Conservation (phyloP, 2,329 filamentous ascomycete species). For the Aspergillus tamarii region DNA sequence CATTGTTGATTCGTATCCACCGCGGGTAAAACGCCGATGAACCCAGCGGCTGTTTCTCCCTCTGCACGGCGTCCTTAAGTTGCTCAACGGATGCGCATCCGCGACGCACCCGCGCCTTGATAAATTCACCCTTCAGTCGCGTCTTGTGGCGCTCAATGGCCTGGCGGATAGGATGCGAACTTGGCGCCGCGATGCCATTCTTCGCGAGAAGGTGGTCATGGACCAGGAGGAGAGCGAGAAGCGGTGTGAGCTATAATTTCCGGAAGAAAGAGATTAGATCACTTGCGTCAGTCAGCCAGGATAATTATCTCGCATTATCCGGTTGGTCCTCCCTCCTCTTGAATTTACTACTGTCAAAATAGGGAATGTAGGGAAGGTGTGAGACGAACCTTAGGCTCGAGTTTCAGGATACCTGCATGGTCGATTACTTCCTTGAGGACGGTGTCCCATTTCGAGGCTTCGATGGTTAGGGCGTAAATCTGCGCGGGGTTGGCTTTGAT, state of each 20-base stretch:
- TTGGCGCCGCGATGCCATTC: conserved; percentile 77
- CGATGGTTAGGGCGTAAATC: conserved; percentile 82
- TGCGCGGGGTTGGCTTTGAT: conserved; percentile 79
- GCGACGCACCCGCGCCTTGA: conserved; percentile 72
- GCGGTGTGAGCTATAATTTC: conserved; percentile 69
- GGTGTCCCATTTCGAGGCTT: conserved; percentile 87
- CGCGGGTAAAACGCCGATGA: conserved; percentile 65
- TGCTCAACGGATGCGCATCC: conserved; percentile 70
- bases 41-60: conserved; percentile 49
- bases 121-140: conserved; percentile 79
- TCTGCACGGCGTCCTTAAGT: conserved; percentile 51
- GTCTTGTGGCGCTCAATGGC: conserved; percentile 80
- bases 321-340: not conserved
- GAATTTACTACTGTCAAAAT: no score
- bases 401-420: conserved; percentile 70
- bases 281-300: conserved; percentile 44
- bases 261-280: not conserved
- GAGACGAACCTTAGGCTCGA: conserved; percentile 76
- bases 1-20: conserved; percentile 86
- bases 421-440: conserved; percentile 91
- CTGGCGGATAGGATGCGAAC: conserved; percentile 74
- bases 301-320: conserved; percentile 10
- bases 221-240: conserved; percentile 76
- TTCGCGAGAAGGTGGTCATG: conserved; percentile 87
- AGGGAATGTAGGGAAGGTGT: no score